Evolutionary conservation across 2,329 filamentous ascomycete species (phyloP).

Genomic region (Kalmusia sp.): DNA sequence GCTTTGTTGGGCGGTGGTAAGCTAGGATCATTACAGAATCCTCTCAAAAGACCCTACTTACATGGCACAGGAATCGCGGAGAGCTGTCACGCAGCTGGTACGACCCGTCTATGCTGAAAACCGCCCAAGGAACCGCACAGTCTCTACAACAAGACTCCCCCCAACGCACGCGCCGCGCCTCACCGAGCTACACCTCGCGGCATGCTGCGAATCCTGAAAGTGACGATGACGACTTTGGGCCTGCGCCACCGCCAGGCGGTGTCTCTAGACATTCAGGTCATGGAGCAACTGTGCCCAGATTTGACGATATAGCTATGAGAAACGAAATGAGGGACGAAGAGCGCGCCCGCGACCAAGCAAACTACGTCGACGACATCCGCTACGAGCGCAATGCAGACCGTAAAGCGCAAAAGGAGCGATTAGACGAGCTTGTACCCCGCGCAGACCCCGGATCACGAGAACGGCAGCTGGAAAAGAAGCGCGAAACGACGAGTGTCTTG

Average conservation of each 20-base stretch:
- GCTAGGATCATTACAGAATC: neutral
- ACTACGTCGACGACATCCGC: slow-evolving; percentile 61
- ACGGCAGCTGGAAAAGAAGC: slow-evolving; percentile 84
- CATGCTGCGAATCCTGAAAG: slow-evolving; percentile 23
- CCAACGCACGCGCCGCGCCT: slow-evolving; percentile 23
- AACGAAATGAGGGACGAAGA: slow-evolving; percentile 64
- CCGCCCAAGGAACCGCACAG: slow-evolving; percentile 50
- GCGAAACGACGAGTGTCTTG: slow-evolving; percentile 74
- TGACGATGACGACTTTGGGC: slow-evolving; percentile 61
- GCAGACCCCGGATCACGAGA: slow-evolving; percentile 85
- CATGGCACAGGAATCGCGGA: slow-evolving; percentile 73
- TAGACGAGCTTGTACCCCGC: slow-evolving; percentile 83
- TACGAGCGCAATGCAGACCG: slow-evolving; percentile 70
- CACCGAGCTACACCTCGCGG: slow-evolving; percentile 23
- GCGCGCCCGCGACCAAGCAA: slow-evolving; percentile 58
- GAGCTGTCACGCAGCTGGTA: slow-evolving; percentile 94
- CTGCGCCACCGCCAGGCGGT: slow-evolving; percentile 55
- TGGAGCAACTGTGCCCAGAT: slow-evolving; percentile 71
- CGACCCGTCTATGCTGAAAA: slow-evolving; percentile 74
- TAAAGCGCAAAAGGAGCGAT: slow-evolving; percentile 69
- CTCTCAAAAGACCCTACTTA: slow-evolving; percentile 49
- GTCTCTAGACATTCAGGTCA: slow-evolving; percentile 26
- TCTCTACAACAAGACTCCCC: slow-evolving; percentile 22
- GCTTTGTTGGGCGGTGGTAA: slow-evolving; percentile 87
- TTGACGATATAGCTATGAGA: slow-evolving; percentile 75